Evolutionary conservation across 345 rosid species (phyloP).

Genomic region (Litchi chinensis): DNA sequence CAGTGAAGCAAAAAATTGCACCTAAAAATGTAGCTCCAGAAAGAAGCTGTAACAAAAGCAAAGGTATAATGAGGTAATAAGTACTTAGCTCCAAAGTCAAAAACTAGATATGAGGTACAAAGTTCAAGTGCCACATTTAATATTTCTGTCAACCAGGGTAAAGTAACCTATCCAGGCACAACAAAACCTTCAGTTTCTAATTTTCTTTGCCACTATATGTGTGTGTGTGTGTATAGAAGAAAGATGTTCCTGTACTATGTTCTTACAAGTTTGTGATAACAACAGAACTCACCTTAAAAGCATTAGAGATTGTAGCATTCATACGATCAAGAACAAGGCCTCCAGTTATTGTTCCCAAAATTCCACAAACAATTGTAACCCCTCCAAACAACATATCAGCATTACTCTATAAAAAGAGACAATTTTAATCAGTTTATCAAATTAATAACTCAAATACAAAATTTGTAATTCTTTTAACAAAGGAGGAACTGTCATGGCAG

Average conservation of each 20-base stretch:
- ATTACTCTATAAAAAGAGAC: conserved; percentile 44
- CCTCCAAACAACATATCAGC: conserved; percentile 97
- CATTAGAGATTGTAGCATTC: conserved; percentile 73
- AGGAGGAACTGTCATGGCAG: neutral
- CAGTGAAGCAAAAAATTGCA: conserved; percentile 74
- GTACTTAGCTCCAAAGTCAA: neutral
- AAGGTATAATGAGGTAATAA: conserved; percentile 10
- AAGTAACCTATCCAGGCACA: neutral
- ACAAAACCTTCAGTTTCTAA: neutral
- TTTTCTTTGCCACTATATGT: neutral
- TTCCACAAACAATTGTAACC: conserved; percentile 81
- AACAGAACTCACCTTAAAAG: conserved; percentile 71
- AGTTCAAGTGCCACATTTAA: neutral
- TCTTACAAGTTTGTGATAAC: neutral
- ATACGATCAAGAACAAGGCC: conserved; percentile 75
- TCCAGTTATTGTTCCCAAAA: conserved; percentile 83
- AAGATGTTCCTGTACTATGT: neutral
- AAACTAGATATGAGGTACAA: neutral
- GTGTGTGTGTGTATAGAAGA: neutral
- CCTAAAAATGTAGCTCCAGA: conserved; percentile 76
- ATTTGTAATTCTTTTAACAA: neutral
- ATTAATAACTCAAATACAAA: neutral
- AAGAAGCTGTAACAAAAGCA: conserved; percentile 64
- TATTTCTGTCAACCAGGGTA: neutral
- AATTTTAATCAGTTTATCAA: conserved; percentile 17